Base-by-base conservation (phyloP, 495 filamentous ascomycete genomes). In the Penicillium soppii region DNA sequence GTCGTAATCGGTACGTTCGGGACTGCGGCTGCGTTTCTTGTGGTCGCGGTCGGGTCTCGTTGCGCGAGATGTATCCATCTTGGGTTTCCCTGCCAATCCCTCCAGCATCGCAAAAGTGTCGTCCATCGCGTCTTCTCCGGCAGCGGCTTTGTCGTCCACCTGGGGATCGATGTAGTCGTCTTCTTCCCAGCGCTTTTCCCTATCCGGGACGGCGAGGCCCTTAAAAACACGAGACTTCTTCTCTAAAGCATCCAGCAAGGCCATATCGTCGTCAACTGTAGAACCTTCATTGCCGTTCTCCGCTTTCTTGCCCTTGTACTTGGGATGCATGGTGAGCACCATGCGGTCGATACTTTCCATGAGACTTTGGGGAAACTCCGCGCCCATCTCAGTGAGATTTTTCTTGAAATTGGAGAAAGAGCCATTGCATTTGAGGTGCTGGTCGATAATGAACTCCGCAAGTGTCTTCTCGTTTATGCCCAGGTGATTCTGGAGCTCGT, bases 31-130 rank as follows among this genome's bases (percentile, higher is more conserved):
- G 56, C 89, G 79, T 67, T 90, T 95, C 56, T 83, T 70, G 46
- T 68, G 75, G 20, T 68, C 66, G 37, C 64, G 63, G n/a, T 75
- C 61, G 26, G 69, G 59, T 46, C 52, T 57, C 4, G 58, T 32
- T 19, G 58, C 30, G 27, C 53, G 58, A 30, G 77, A 50, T 61
- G 70, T 58, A 52, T 72, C 63, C 49, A 76, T 59, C 63, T 71
- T 74, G 32, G 74, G 71, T 54, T 92, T 92, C 12, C 84, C 81
- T 44, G 90, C 91, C 33, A 97, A 73, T 15, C 87, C 86, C 65
- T 97, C 95, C 17, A 99, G 71, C 66, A 92, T 81, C 4, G 90
- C 91, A 62, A 99, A 84, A 6, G 94, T 96, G 68, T 99, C 95
- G 62, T 97, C 94, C 68, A 97, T 89, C 22, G 84, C 86, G 62